Percentiles rank a stretch among this genome's conserved stretches.
phyloP scores from a whole-genome alignment of 2,329 filamentous ascomycete genomes.

The Hypocreales sp. region DNA sequence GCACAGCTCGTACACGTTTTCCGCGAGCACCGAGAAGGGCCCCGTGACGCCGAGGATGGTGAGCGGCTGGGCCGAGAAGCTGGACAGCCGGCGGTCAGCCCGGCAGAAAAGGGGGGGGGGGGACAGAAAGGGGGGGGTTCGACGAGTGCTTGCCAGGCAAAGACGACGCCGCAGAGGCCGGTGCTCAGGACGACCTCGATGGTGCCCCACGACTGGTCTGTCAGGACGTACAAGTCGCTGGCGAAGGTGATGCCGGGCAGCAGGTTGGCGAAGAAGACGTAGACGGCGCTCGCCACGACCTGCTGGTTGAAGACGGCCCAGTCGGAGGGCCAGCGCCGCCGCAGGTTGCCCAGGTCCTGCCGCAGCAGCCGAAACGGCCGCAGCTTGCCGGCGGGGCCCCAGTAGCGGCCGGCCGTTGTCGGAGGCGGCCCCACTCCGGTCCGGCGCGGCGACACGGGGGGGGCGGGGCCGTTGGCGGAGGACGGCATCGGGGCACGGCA shows the following conservation, averaged over 20 bases:
- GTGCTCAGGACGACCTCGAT: constrained; percentile 54
- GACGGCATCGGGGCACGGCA: too few species aligned
- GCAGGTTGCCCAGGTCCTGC: constrained; percentile 30
- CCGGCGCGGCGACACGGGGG: too few species aligned
- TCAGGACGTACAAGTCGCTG: constrained; percentile 46
- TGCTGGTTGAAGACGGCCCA: constrained; percentile 48
- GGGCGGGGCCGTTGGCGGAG: too few species aligned
- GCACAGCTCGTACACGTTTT: constrained; percentile 48
- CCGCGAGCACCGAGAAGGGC: constrained; percentile 50
- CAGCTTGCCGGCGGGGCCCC: constrained; percentile 24
- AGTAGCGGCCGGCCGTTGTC: constrained; percentile 5
- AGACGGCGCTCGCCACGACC: constrained; percentile 45
- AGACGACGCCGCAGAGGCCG: constrained; percentile 46
- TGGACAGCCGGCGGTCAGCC: constrained; percentile 4
- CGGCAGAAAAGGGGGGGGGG: background rate
- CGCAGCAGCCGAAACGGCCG: constrained; percentile 36
- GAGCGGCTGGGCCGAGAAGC: constrained; percentile 43
- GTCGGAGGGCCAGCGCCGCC: constrained; percentile 31
- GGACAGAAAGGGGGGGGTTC: background rate
- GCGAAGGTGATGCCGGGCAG: constrained; percentile 53
- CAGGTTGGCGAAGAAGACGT: constrained; percentile 53
- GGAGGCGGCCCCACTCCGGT: too few species aligned
- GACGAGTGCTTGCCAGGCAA: constrained; percentile 33
- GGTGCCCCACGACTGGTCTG: constrained; percentile 47
- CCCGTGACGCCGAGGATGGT: constrained; percentile 52